phyloP scores from a whole-genome alignment of 306 rosid species.

The Notholithocarpus densiflorus region DNA sequence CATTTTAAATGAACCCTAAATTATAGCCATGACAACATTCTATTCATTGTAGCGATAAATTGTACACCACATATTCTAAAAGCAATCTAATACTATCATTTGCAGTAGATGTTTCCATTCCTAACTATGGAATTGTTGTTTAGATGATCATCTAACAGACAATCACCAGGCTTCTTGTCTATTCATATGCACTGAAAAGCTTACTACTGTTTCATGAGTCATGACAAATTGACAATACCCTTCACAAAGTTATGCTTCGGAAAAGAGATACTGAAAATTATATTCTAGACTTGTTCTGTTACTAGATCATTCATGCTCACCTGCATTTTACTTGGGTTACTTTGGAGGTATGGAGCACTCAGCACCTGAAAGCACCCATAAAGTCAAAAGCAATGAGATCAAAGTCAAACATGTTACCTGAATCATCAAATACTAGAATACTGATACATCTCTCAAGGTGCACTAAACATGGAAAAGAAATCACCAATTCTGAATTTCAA shows the following conservation, averaged over 20 bases:
- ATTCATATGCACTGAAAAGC: background rate
- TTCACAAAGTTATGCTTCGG: background rate
- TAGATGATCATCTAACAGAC: background rate
- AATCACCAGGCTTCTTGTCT: background rate
- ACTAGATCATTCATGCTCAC: slow-evolving; percentile 42
- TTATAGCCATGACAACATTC: background rate
- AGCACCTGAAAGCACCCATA: slow-evolving; percentile 56
- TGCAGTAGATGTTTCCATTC: too few relatives aligned
- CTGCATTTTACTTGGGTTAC: slow-evolving; percentile 52
- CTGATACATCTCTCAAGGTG: background rate
- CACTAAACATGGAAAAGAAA: background rate
- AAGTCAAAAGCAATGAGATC: slow-evolving; percentile 16
- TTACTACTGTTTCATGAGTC: background rate
- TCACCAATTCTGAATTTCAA: too few relatives aligned
- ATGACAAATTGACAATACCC: background rate
- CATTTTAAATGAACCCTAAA: background rate
- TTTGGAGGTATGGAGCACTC: slow-evolving; percentile 91
- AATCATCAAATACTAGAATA: background rate
- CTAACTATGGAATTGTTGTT: background rate
- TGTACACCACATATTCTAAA: too few relatives aligned
- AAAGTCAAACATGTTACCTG: slow-evolving; percentile 6
- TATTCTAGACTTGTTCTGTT: background rate
- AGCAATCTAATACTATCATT: too few relatives aligned
- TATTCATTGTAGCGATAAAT: too few relatives aligned
- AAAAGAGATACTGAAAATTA: background rate